Evolutionary conservation across 2,329 filamentous ascomycete genomes (phyloP).

Genomic region (Phaeosphaeria sp.): DNA sequence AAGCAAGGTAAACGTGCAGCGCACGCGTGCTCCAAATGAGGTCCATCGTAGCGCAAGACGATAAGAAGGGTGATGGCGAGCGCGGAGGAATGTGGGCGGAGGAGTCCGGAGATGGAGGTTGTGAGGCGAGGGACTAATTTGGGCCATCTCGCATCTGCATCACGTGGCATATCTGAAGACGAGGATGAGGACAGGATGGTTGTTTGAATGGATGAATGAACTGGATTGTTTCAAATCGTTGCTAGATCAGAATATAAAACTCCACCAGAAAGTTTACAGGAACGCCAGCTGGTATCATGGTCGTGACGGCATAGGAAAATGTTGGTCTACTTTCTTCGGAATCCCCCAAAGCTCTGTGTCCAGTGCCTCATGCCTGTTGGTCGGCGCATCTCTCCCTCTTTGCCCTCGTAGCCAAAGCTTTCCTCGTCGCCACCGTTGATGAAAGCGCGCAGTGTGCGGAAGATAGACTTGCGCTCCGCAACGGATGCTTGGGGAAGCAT

Average conservation of each 20-base stretch:
- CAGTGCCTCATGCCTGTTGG: conserved; percentile 43
- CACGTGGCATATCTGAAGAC: background rate
- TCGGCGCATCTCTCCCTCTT: conserved; percentile 40
- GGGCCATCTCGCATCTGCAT: background rate
- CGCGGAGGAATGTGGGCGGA: background rate
- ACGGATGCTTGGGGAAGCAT: conserved; percentile 36
- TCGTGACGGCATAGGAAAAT: background rate
- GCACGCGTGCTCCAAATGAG: background rate
- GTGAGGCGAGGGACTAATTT: background rate
- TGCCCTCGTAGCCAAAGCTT: conserved; percentile 43
- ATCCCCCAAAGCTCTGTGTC: conserved; percentile 24
- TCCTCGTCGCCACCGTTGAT: conserved; percentile 28
- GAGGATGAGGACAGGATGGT: background rate
- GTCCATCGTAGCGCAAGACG: no score
- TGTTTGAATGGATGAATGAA: background rate
- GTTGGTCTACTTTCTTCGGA: conserved; percentile 10
- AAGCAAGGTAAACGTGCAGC: background rate
- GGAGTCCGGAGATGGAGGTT: background rate
- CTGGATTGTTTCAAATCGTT: background rate
- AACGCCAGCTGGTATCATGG: background rate
- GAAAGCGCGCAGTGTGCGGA: conserved; percentile 29
- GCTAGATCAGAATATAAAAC: background rate
- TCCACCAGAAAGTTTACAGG: background rate
- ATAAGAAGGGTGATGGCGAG: background rate
- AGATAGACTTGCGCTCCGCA: conserved; percentile 17